These are phyloP conservation scores for Herpomyces periplanetae DNA, from an alignment of 2,329 filamentous ascomycete genomes.

Conservation along the genomic window DNA sequence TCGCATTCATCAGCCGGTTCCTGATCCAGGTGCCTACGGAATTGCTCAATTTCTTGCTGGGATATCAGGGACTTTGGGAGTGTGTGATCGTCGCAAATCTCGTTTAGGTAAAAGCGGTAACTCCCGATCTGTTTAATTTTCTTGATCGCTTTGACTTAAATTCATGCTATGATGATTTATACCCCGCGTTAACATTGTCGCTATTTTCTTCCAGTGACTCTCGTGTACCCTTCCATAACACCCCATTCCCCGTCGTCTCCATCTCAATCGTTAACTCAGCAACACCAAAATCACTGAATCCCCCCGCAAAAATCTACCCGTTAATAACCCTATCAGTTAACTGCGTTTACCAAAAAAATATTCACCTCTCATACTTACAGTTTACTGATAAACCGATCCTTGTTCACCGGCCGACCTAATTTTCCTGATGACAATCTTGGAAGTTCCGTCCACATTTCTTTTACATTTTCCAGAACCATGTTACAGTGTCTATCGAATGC, in stretches of 20 bases:
- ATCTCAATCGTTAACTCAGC: slow-evolving; percentile 30
- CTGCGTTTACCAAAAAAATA: too few species aligned
- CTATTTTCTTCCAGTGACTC: too few species aligned
- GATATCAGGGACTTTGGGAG: slow-evolving; percentile 16
- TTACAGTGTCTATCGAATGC: slow-evolving; percentile 97
- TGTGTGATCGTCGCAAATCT: background rate
- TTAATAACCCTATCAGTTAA: too few species aligned
- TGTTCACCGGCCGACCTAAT: slow-evolving; percentile 66
- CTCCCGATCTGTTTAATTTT: too few species aligned
- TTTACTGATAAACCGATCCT: slow-evolving; percentile 92
- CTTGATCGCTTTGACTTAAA: too few species aligned
- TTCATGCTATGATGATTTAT: too few species aligned
- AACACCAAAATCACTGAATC: slow-evolving; percentile 62
- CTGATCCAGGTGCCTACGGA: slow-evolving; percentile 35
- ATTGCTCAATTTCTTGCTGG: slow-evolving; percentile 50
- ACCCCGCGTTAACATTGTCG: too few species aligned
- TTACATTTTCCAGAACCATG: slow-evolving; percentile 88
- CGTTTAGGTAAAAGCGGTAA: too few species aligned
- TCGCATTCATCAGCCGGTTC: slow-evolving; percentile 28
- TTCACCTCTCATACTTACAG: slow-evolving; percentile 43
- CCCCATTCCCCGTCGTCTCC: too few species aligned
- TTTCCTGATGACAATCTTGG: slow-evolving; percentile 44
- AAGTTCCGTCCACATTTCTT: slow-evolving; percentile 98
- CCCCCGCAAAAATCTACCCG: slow-evolving; percentile 32
- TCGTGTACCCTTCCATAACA: too few species aligned